Evolutionary conservation across 2,329 filamentous ascomycete species (phyloP), one percentile per base, ranked within the genome.

Genomic region (Zymoseptoria passerinii): DNA sequence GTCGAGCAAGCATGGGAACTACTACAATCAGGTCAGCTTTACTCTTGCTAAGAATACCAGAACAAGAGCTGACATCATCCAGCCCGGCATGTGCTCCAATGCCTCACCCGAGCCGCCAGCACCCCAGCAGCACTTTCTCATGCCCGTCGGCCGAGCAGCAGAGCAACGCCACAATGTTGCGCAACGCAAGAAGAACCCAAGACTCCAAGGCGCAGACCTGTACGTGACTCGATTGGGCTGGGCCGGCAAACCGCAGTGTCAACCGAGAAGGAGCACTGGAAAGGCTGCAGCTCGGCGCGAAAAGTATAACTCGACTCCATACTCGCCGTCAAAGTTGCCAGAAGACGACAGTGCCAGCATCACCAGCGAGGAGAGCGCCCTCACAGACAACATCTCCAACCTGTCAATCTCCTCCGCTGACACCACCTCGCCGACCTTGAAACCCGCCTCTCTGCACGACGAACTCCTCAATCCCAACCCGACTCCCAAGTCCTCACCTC

Each of bases 141-240:
- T 71, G 10, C 68, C 69, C 9, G 67, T 68, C 50, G 67, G 69
- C 44, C 70, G 59, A 19, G 67, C 61, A n/a, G 61, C 56, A 53
- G 64, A 66, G 40, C 61, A 48, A 16, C 64, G 58, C 20, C 58
- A 57, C 54, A 66, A 57, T 54, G 55, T 74, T 13, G 65, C 63
- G 20, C 75, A 76, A 4, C 74, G 77, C 8, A 78, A 72, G 64
- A 80, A 78, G 65, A 69, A 78, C 61, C 72, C 74, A 6, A 74
- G 76, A 44, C 73, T 81, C 0, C 71, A 76, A 28, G 78, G 78
- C 8, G 78, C 79, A 3, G 79, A 81, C 64, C 64, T 82, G 0
- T 82, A 81, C 59, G 79, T 82, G 16, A 74, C 75, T 28, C 71
- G 78, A 44, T 70, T 80, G 0, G 75, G 76, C 40, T 66, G 66